Evolutionary conservation across 352 stramenopile genomes (phyloP), one percentile per base, ranked within the genome.

Genomic region (Globisporangium nunn): DNA sequence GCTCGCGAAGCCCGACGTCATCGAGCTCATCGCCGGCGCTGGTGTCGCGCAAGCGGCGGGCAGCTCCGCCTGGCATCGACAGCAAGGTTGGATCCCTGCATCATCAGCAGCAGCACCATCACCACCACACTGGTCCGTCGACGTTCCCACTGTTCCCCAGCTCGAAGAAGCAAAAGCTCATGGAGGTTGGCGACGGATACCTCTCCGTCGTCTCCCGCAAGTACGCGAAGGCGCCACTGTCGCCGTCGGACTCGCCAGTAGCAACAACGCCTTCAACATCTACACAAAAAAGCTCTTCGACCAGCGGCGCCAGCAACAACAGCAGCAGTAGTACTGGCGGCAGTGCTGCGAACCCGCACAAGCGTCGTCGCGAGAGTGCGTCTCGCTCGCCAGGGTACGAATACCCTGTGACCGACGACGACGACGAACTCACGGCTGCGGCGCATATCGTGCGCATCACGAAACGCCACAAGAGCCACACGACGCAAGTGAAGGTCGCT

Each of bases 91-190:
- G 6, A 14, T 50, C 45, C 12, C 23, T 23, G 23, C 23, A 23
- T 23, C 40, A 45, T 29, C 41, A 43, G 6, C 50, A 48, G 28
- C 23, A 31, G 15, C 39, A 48, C 11, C 39, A 15, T 11, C 45
- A 60, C 33, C 50, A 54, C 18, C 50, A 41, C 30, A n/a, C 43
- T 3, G 45, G 35, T 15, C 35, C 51, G 45, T 54, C 51, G 46
- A 60, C 45, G 11, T 8, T 56, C 52, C 66, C 69, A 14, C 47
- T 81, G 44, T 81, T 78, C 47, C 63, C 70, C 30, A 81, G 58
- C 52, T 47, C 70, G 4, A 84, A 84, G 61, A 85, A 85, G 56
- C 75, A 81, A 47, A 85, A 85, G 54, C 14, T 77, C 7, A 71
- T 68, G 47, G 63, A 80, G 40, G 70, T 75, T 17, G 66, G 63